Percentiles rank a stretch among this genome's conserved stretches.
Conservation (phyloP, 2,329 filamentous ascomycete genomes). For the Xylaria arbuscula region DNA sequence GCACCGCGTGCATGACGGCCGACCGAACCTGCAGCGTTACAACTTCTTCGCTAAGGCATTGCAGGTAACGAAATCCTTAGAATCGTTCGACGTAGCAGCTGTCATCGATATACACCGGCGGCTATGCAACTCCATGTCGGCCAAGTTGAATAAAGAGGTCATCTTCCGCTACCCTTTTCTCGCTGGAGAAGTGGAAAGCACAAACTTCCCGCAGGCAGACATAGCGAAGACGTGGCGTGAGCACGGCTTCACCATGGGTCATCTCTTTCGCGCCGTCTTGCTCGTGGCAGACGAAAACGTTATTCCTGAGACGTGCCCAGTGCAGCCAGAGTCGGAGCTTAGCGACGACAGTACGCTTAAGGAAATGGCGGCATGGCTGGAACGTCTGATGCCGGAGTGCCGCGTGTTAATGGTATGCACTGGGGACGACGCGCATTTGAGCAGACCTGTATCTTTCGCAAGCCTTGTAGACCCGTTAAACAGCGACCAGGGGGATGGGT, state of each 20-base stretch:
- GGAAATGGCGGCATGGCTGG: constrained; percentile 33
- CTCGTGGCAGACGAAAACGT: constrained; percentile 36
- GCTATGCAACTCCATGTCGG: constrained; percentile 36
- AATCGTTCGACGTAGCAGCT: constrained; percentile 35
- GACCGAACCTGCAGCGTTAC: constrained; percentile 38
- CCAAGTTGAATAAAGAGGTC: constrained; percentile 34
- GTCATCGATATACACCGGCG: constrained; percentile 36
- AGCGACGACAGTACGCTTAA: constrained; percentile 29
- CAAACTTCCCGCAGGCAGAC: constrained; percentile 34
- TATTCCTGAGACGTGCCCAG: constrained; percentile 34
- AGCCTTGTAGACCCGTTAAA: constrained; percentile 37
- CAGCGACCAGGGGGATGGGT: constrained; percentile 35
- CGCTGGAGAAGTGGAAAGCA: constrained; percentile 32
- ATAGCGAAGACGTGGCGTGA: constrained; percentile 37
- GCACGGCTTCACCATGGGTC: constrained; percentile 37
- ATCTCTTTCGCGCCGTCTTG: constrained; percentile 37
- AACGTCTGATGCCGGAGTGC: constrained; percentile 37
- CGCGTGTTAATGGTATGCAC: constrained; percentile 38
- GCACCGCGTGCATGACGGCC: constrained; percentile 34
- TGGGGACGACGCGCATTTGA: constrained; percentile 35
- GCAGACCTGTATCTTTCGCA: constrained; percentile 38
- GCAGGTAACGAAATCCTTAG: constrained; percentile 35
- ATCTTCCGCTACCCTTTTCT: constrained; percentile 35
- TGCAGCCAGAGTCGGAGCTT: constrained; percentile 31
- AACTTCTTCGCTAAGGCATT: constrained; percentile 38